Evolutionary conservation across 306 rosid genomes (phyloP), one percentile per base, ranked within the genome.

Genomic region (Cucurbita moschata): DNA sequence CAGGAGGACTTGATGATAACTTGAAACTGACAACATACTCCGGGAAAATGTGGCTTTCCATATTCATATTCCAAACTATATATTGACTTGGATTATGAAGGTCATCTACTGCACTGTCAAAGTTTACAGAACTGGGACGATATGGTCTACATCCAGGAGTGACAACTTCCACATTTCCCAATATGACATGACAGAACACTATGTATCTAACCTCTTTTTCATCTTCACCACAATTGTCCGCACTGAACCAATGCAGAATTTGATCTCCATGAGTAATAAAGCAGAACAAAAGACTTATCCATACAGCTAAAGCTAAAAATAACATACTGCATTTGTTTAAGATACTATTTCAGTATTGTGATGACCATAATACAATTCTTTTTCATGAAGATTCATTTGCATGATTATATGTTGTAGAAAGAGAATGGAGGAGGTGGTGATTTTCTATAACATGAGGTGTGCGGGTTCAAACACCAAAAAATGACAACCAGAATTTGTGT

Each of bases 101-200:
- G 53, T 79, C 76, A 75, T 79, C 82, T 67, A 79, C 82, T 19
- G 79, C 82, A 70, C 67, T 75, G 66, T 79, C 82, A 69, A 69
- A 79, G 63, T 70, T 39, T 8, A 47, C 71, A 43, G 76, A 75
- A 75, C 82, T 79, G 76, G 82, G 82, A 70, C 18, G 68, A 49
- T 23, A 79, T 53, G 63, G 82, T 75, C 51, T 59, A 75, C 69
- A 68, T 60, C 82, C 82, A 18, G 60, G 77, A 75, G 65, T 18
- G 60, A 79, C 68, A 19, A 69, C 60, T 75, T 79, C 82, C 16
- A 53, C 79, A 70, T 69, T 79, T 23, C 82, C 82, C 82, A 79
- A 47, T 23, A 79, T 61, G 10, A 79, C 77, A 70, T 62, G 77
- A 72, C 82, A 79, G 46, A 79, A 75, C 38, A 70, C 61, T 43